phyloP scores from a whole-genome alignment of 148 eudicot species.

The Rhododendron kiyosumense region DNA sequence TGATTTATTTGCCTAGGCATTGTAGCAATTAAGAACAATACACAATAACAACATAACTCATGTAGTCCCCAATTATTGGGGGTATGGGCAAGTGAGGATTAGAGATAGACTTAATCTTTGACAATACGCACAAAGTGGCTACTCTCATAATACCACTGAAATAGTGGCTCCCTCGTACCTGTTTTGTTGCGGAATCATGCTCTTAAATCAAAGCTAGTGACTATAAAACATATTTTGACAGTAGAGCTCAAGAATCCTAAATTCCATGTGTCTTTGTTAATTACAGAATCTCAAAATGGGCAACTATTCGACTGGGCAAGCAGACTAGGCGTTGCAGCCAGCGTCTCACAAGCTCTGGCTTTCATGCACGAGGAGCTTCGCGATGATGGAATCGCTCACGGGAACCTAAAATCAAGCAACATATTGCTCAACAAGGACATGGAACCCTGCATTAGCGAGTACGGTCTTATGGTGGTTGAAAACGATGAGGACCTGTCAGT shows the following conservation, averaged over 20 bases:
- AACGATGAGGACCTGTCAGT: conserved; percentile 9
- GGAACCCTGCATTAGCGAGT: conserved; percentile 44
- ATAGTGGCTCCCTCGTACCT: no score
- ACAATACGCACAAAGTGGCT: no score
- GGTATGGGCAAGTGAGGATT: no score
- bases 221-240: no score
- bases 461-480: conserved; percentile 38
- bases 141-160: no score
- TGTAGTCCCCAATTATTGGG: no score
- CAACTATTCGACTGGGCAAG: conserved; percentile 40
- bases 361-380: conserved; percentile 39
- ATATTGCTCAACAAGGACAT: conserved; percentile 32
- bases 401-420: conserved; percentile 49
- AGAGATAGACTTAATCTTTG: no score
- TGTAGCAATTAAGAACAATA: background rate
- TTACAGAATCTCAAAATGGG: conserved; percentile 31
- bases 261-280: background rate
- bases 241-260: background rate
- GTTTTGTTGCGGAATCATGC: no score
- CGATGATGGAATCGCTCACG: conserved; percentile 33
- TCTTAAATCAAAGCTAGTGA: no score
- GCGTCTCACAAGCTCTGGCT: conserved; percentile 26
- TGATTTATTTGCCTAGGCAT: background rate
- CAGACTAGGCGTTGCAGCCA: conserved; percentile 30
- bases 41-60: no score